Evolutionary conservation across 805 yeast genomes (phyloP).

Genomic region (Suhomyces tanzawaensis): DNA sequence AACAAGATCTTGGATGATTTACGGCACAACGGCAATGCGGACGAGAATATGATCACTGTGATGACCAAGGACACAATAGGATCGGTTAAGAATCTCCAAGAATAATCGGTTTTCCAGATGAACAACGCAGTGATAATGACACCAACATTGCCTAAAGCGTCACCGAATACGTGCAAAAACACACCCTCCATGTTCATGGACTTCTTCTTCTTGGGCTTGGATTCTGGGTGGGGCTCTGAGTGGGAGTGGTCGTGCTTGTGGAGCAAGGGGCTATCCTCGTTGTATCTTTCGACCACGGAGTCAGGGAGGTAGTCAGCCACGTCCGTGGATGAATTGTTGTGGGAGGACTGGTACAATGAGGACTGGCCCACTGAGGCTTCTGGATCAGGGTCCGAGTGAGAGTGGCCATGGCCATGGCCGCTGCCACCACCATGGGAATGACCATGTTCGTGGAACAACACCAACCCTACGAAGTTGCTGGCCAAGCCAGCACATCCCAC

Average conservation of each 20-base stretch:
- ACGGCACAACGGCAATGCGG: conserved; percentile 87
- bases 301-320: conserved; percentile 45
- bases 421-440: conserved; percentile 43
- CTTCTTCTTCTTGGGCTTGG: conserved; percentile 32
- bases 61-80: conserved; percentile 84
- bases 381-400: conserved; percentile 21
- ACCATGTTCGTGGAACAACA: conserved; percentile 79
- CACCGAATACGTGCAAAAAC: conserved; percentile 91
- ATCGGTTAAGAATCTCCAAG: conserved; percentile 85
- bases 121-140: conserved; percentile 86
- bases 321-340: conserved; percentile 25
- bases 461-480: conserved; percentile 80
- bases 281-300: conserved; percentile 39
- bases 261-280: conserved; percentile 38
- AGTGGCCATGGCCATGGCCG: conserved; percentile 32
- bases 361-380: conserved; percentile 2
- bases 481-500: conserved; percentile 83
- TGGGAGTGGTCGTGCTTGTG: conserved; percentile 18
- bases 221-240: conserved; percentile 9
- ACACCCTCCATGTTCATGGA: conserved; percentile 98
- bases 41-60: conserved; percentile 82
- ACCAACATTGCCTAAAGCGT: conserved; percentile 93
- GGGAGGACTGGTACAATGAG: conserved; percentile 6
- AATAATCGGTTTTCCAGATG: conserved; percentile 88
- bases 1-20: conserved; percentile 82